Conservation (phyloP, 1,284 basidiomycete species). For the Athelia sp. region DNA sequence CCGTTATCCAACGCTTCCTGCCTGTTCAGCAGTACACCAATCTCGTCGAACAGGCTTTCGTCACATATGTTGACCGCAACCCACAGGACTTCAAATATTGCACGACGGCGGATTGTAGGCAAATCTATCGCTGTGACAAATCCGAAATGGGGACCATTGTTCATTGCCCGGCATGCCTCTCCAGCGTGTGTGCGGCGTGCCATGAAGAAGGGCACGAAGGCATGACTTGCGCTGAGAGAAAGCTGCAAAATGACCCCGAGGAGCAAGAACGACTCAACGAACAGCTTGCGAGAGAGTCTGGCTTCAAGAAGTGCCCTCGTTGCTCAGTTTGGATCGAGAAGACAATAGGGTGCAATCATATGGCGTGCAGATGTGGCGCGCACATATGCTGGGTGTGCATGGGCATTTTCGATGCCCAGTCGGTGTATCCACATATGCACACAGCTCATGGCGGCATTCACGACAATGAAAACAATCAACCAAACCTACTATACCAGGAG, state of each 20-base stretch:
- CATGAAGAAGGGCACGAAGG: conserved; percentile 46
- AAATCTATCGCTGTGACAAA: conserved; percentile 41
- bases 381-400: conserved; percentile 23
- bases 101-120: conserved; percentile 51
- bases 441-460: conserved; percentile 3
- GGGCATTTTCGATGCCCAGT: conserved; percentile 6
- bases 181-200: conserved; percentile 35
- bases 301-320: conserved; percentile 18
- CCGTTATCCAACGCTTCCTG: conserved; percentile 43
- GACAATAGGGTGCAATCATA: conserved; percentile 25
- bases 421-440: background rate
- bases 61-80: conserved; percentile 37
- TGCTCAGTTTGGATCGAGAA: conserved; percentile 21
- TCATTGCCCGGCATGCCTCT: background rate
- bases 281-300: conserved; percentile 4
- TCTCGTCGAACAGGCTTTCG: conserved; percentile 41
- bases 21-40: conserved; percentile 35
- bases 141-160: background rate
- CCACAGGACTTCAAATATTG: conserved; percentile 46
- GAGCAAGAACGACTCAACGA: conserved; percentile 42
- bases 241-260: conserved; percentile 24
- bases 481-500: too few species aligned
- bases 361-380: conserved; percentile 19
- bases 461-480: background rate
- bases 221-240: background rate